Base-by-base conservation (phyloP, 805 yeast species). In the Wickerhamiella siamensis region DNA sequence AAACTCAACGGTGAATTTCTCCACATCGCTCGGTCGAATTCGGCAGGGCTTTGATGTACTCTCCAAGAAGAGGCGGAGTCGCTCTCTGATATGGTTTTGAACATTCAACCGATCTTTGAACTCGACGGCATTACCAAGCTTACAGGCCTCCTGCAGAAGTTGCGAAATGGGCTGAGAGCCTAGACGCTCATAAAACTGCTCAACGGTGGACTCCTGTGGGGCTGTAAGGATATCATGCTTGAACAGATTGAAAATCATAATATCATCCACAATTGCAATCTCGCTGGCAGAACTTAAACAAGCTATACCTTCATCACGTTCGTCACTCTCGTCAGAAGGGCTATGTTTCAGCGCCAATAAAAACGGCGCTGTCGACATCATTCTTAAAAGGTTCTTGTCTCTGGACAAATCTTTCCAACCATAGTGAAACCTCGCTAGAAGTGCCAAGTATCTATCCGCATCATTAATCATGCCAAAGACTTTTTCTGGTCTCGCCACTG, bases 241-340 rank as follows among this genome's bases (percentile, higher is more conserved):
- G 51, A 63, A 63, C 37, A 52, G 51, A 44, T 62, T 60, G 51
- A 50, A 62, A 4, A 52, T 41, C 9, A 61, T 53, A 5, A 64
- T 57, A 41, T 64, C 62, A 42, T 63, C 66, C 8, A 59, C 60
- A 31, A 63, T 52, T 8, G 55, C 57, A 19, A 61, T 41, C 12
- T 60, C 55, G 1, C 43, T 12, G 1, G 63, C 58, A 4, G 42
- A 18, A 2, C 9, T 26, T 12, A 53, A 54, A 18, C 63, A 50
- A 14, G 54, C 41, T 8, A 40, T 45, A 27, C 44, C 46, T 2
- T 48, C 47, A 3, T 33, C 31, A 4, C 48, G 46, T 1, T 21
- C 22, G 5, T 31, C 38, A 5, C 17, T 31, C 3, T 33, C 43
- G 1, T 14, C 40, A 4, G 18, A 15, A 2, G 14, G 22, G 2